Evolutionary conservation across 306 rosid species (phyloP), one percentile per base, ranked within the genome.

Genomic region (Medicago arabica): DNA sequence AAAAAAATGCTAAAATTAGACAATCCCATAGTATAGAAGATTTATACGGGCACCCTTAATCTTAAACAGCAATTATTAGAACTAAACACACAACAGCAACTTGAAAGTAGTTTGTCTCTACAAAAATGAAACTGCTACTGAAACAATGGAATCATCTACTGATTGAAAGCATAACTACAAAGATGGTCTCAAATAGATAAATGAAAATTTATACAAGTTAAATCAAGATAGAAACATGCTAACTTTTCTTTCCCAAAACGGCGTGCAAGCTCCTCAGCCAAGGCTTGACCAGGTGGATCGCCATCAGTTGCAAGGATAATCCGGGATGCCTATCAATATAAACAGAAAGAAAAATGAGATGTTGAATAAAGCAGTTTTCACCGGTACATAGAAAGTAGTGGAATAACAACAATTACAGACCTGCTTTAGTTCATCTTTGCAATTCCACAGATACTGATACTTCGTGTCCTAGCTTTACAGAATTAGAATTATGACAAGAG

Each of bases 221-320:
- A 41, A 59, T 71, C 75, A 67, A 34, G 67, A 76, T 40, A 74
- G 34, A 68, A 67, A 77, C 17, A 53, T 34, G 19, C 49, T 67
- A 79, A 95, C 99, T 91, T 95, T 77, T 92, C 99, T 85, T 86
- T 88, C 70, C 99, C 99, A 69, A 95, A 85, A 68, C 97, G 97
- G 40, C 99, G 97, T 70, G 99, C 99, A 83, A 95, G 93, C 90
- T 92, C 99, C 80, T 95, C 99, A 67, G 97, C 96, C 82, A 95
- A 85, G 76, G 99, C 97, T 85, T 95, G 99, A 86, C 97, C 99
- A 67, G 99, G 97, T 58, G 10, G 57, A 83, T 95, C 99, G 65
- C 91, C 99, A 75, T 95, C 99, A 80, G 99, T 95, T 75, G 99
- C 97, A 76, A 95, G 89, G 79, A 95, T 78, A 49, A 95, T 84